phyloP scores from a whole-genome alignment of 306 rosid genomes.

The Canavalia ensiformis region DNA sequence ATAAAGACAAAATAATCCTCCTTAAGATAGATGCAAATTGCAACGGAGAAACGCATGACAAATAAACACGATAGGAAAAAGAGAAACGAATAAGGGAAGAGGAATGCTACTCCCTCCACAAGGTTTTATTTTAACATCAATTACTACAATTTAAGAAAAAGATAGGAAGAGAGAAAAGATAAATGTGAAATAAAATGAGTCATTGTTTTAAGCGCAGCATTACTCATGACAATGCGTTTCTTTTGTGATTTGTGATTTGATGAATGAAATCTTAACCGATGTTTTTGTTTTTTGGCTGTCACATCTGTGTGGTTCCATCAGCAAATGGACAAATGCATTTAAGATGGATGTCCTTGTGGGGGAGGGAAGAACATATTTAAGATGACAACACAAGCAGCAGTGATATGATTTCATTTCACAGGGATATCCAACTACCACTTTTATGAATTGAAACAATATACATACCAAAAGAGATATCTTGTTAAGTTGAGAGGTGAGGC shows the following conservation, averaged over 20 bases:
- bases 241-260: constrained; percentile 2
- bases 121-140: too few relatives aligned
- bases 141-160: too few relatives aligned
- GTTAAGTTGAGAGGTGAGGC: constrained; percentile 51
- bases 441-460: constrained; percentile 58
- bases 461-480: constrained; percentile 55
- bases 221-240: background rate
- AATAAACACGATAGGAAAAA: background rate
- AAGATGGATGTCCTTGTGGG: constrained; percentile 26
- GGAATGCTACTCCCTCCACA: too few relatives aligned
- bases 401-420: constrained; percentile 56
- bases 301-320: background rate
- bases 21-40: background rate
- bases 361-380: constrained; percentile 40
- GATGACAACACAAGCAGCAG: constrained; percentile 51
- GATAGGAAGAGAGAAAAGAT: too few relatives aligned
- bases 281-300: background rate
- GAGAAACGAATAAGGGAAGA: background rate
- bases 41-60: background rate
- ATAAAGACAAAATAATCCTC: background rate
- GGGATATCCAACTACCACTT: constrained; percentile 58
- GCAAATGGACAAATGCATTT: constrained; percentile 47
- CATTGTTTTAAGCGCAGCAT: too few relatives aligned
- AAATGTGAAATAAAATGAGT: too few relatives aligned
- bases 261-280: background rate